Percentiles rank a stretch among this genome's conserved stretches.
Conservation (phyloP, 495 filamentous ascomycete species). For the Neohortaea acidophila region DNA sequence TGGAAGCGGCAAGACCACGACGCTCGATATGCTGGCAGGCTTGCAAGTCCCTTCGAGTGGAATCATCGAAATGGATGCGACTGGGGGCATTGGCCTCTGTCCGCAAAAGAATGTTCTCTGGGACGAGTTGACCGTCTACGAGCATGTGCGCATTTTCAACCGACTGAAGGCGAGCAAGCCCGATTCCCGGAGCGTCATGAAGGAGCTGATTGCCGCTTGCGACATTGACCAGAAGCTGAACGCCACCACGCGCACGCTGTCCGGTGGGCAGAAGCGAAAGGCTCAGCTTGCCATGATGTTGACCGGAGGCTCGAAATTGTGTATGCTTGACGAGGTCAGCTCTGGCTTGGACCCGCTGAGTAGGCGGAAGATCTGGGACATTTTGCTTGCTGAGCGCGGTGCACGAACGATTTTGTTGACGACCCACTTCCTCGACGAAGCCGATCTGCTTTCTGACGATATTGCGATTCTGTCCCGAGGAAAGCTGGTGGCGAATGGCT, state of each 20-base stretch:
- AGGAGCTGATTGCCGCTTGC: slow-evolving; percentile 45
- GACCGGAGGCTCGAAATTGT: slow-evolving; percentile 67
- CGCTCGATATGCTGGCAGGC: slow-evolving; percentile 71
- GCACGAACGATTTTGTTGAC: slow-evolving; percentile 66
- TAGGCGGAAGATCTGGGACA: slow-evolving; percentile 78
- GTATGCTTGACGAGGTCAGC: slow-evolving; percentile 78
- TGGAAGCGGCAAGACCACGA: slow-evolving; percentile 75
- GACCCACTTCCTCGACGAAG: slow-evolving; percentile 42
- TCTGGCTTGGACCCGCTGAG: slow-evolving; percentile 70
- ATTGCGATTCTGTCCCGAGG: slow-evolving; percentile 29
- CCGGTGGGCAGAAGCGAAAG: slow-evolving; percentile 79
- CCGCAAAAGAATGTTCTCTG: slow-evolving; percentile 71
- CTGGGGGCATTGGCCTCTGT: slow-evolving; percentile 68
- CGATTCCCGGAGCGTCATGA: slow-evolving; percentile 40
- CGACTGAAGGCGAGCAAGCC: slow-evolving; percentile 44
- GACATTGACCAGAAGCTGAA: slow-evolving; percentile 56
- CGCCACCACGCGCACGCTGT: slow-evolving; percentile 52
- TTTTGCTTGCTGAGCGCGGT: slow-evolving; percentile 64
- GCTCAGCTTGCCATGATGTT: slow-evolving; percentile 91
- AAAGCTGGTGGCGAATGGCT: slow-evolving; percentile 22
- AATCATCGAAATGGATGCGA: slow-evolving; percentile 52
- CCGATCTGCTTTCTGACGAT: slow-evolving; percentile 27
- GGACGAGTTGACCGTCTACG: slow-evolving; percentile 65
- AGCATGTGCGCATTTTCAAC: slow-evolving; percentile 70
- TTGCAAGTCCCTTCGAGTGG: slow-evolving; percentile 56